Percentiles rank a stretch among this genome's conserved stretches.
Evolutionary conservation across 2,329 filamentous ascomycete genomes (phyloP).

Genomic region (Paracorniculantispora psalliotae): DNA sequence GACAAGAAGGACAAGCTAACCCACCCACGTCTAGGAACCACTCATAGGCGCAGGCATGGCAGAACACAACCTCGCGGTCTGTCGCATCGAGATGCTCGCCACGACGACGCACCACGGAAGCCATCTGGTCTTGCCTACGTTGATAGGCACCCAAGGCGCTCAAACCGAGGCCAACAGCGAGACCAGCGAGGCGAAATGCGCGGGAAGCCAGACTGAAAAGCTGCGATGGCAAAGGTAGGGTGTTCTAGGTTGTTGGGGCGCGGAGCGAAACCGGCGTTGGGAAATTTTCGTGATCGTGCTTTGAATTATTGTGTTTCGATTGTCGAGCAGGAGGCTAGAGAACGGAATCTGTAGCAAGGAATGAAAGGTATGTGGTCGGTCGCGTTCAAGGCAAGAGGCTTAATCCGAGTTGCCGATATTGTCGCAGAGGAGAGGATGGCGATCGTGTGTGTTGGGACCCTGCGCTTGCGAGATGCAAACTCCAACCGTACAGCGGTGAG

Average conservation of each 20-base stretch:
- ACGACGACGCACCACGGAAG: conserved; percentile 23
- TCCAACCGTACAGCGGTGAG: conserved; percentile 1
- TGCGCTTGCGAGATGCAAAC: conserved; percentile 6
- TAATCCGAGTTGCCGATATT: not conserved
- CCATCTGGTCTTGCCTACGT: conserved; percentile 41
- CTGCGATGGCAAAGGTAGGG: not conserved
- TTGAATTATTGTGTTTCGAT: not conserved
- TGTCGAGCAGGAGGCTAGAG: not conserved
- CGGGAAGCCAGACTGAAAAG: conserved; percentile 49
- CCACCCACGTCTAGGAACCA: conserved; percentile 71
- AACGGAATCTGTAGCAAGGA: not conserved
- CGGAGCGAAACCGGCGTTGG: not conserved
- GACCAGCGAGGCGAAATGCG: conserved; percentile 48
- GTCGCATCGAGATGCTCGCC: conserved; percentile 46
- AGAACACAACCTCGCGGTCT: conserved; percentile 72
- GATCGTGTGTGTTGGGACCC: not conserved
- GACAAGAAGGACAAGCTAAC: conserved; percentile 71
- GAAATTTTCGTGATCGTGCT: not conserved
- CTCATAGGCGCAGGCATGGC: conserved; percentile 74
- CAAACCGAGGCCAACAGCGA: conserved; percentile 55
- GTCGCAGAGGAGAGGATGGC: not conserved
- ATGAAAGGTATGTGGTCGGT: not conserved
- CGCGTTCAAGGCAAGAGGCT: not conserved
- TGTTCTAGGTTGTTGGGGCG: not conserved
- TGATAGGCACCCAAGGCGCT: conserved; percentile 53